phyloP scores from a whole-genome alignment of 345 rosid genomes.

The Brassica nigra region DNA sequence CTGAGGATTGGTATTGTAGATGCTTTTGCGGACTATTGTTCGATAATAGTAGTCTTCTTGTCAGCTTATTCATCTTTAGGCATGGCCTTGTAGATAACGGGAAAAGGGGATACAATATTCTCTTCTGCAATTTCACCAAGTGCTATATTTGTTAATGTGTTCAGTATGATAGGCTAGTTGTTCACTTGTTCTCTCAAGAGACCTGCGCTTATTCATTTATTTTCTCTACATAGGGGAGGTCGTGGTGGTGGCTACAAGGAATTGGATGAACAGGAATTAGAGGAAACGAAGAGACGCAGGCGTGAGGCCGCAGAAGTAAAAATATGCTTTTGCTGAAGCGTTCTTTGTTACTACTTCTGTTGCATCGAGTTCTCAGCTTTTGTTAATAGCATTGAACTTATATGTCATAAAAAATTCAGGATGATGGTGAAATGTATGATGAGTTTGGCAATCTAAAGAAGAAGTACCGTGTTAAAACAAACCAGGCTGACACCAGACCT shows the following conservation, averaged over 20 bases:
- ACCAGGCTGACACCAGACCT: slow-evolving; percentile 67
- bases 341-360: neutral
- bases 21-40: neutral
- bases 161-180: neutral
- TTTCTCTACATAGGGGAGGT: slow-evolving; percentile 71
- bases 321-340: slow-evolving; percentile 23
- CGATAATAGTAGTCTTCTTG: neutral
- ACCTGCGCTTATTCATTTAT: neutral
- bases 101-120: neutral
- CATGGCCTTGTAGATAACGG: neutral
- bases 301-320: slow-evolving; percentile 91
- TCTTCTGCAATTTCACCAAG: neutral
- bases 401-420: slow-evolving; percentile 48
- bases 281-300: slow-evolving; percentile 91
- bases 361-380: neutral
- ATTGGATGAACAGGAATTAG: slow-evolving; percentile 96
- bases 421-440: slow-evolving; percentile 97
- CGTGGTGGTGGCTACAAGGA: slow-evolving; percentile 99
- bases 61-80: neutral
- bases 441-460: slow-evolving; percentile 99
- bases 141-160: neutral
- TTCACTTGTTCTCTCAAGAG: slow-evolving; percentile 5
- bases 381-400: slow-evolving; percentile 23
- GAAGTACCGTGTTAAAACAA: slow-evolving; percentile 86
- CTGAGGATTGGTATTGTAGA: neutral